Evolutionary conservation across 768 basidiomycete genomes (phyloP).

Genomic region (Mycena venus): DNA sequence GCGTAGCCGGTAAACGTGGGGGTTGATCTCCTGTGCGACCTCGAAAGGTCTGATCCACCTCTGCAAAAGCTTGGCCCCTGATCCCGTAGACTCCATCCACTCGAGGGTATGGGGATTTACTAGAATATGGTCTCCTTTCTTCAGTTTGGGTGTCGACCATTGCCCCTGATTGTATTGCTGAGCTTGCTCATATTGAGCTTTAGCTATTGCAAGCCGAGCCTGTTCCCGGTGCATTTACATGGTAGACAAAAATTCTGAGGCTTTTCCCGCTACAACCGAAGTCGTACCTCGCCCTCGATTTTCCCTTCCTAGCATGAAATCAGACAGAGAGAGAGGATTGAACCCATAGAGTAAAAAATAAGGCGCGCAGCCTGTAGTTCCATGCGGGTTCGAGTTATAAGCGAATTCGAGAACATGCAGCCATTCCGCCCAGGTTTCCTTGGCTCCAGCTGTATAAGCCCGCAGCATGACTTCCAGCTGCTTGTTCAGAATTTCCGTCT

Average conservation of each 20-base stretch:
- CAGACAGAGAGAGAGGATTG: slow-evolving; percentile 16
- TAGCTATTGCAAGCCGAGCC: neutral
- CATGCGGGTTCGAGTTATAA: slow-evolving; percentile 37
- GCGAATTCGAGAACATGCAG: slow-evolving; percentile 42
- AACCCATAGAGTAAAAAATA: slow-evolving; percentile 36
- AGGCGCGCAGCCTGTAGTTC: slow-evolving; percentile 28
- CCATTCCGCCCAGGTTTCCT: slow-evolving; percentile 38
- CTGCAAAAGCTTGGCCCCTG: neutral
- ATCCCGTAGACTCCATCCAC: neutral
- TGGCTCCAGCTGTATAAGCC: slow-evolving; percentile 21
- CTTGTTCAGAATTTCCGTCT: slow-evolving; percentile 47
- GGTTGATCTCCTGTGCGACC: neutral
- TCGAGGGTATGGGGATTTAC: neutral
- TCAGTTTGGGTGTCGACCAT: neutral
- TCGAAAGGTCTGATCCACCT: neutral
- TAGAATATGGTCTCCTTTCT: neutral
- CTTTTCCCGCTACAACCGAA: neutral
- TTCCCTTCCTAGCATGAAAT: neutral
- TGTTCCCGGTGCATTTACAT: neutral
- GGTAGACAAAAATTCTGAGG: neutral
- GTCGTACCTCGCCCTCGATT: neutral
- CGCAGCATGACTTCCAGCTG: slow-evolving; percentile 42
- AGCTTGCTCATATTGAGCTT: slow-evolving; percentile 8
- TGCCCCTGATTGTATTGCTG: neutral
- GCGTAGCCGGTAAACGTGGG: neutral